Evolutionary conservation across 2,329 filamentous ascomycete genomes (phyloP).

Genomic region (Cladosporium sp.): DNA sequence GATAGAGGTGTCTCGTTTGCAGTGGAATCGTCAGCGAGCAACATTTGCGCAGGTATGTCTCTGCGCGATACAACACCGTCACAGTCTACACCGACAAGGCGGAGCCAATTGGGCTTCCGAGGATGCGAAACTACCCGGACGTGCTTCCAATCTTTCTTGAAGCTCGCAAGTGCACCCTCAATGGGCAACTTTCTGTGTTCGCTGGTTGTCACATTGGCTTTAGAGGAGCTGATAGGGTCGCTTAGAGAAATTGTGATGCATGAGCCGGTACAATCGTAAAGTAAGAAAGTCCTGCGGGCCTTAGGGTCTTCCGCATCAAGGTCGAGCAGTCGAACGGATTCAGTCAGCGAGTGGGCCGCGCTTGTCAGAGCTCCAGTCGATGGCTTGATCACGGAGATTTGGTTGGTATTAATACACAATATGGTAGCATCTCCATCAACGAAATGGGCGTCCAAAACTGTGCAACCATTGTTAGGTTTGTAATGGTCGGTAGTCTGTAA

Average conservation of each 20-base stretch:
- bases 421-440: background rate
- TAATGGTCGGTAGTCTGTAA: background rate
- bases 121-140: constrained; percentile 8
- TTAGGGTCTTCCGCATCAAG: background rate
- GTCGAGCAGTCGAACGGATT: background rate
- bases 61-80: constrained; percentile 6
- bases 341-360: background rate
- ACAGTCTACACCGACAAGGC: background rate
- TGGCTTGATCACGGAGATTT: background rate
- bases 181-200: background rate
- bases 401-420: background rate
- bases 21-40: background rate
- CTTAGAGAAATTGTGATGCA: background rate
- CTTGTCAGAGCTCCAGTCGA: background rate
- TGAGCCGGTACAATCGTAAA: background rate
- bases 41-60: background rate
- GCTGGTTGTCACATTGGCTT: background rate
- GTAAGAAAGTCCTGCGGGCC: background rate
- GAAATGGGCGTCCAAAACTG: background rate
- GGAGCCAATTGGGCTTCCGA: constrained; percentile 6
- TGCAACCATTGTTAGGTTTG: background rate
- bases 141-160: background rate
- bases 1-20: background rate
- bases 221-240: background rate
- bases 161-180: background rate